Evolutionary conservation across 371 early-diverging fungal genomes (phyloP).

Genomic region (Rhizomucor pusillus): DNA sequence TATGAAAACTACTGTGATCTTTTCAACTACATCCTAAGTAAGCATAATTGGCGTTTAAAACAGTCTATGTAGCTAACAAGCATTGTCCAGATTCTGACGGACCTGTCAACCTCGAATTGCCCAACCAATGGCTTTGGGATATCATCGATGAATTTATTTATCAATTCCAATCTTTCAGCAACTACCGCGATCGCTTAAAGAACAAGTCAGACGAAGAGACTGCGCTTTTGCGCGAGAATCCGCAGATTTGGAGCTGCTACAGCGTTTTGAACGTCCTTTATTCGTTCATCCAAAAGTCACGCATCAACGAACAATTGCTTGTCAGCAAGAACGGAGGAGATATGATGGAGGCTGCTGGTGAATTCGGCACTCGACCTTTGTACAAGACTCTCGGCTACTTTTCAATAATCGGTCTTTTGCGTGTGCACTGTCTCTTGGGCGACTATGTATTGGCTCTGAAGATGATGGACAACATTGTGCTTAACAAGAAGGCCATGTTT

Average conservation of each 20-base stretch:
- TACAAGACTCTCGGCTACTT: slow-evolving; percentile 98
- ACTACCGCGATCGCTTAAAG: slow-evolving; percentile 83
- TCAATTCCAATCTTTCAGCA: slow-evolving; percentile 96
- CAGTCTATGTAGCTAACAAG: background rate
- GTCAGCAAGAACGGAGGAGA: slow-evolving; percentile 89
- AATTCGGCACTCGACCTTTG: slow-evolving; percentile 74
- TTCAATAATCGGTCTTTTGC: slow-evolving; percentile 87
- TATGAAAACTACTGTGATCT: slow-evolving; percentile 95
- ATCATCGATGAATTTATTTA: slow-evolving; percentile 98
- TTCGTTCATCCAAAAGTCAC: slow-evolving; percentile 90
- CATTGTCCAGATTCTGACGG: slow-evolving; percentile 65
- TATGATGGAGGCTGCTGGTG: slow-evolving; percentile 78
- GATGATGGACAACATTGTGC: slow-evolving; percentile 93
- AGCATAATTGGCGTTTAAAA: slow-evolving; percentile 25
- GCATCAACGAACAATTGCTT: slow-evolving; percentile 89
- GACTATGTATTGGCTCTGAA: slow-evolving; percentile 93
- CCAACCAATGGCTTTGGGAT: slow-evolving; percentile 98
- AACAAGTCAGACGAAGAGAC: slow-evolving; percentile 81
- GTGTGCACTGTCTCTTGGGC: slow-evolving; percentile 93
- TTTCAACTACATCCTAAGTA: slow-evolving; percentile 93
- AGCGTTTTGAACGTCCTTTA: slow-evolving; percentile 94
- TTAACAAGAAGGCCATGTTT: slow-evolving; percentile 88
- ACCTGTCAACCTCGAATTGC: slow-evolving; percentile 86
- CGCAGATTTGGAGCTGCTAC: slow-evolving; percentile 94
- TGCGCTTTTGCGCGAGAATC: slow-evolving; percentile 75